phyloP scores from a whole-genome alignment of 1,139 yeast species.

The Zygosaccharomyces pseudobailii region DNA sequence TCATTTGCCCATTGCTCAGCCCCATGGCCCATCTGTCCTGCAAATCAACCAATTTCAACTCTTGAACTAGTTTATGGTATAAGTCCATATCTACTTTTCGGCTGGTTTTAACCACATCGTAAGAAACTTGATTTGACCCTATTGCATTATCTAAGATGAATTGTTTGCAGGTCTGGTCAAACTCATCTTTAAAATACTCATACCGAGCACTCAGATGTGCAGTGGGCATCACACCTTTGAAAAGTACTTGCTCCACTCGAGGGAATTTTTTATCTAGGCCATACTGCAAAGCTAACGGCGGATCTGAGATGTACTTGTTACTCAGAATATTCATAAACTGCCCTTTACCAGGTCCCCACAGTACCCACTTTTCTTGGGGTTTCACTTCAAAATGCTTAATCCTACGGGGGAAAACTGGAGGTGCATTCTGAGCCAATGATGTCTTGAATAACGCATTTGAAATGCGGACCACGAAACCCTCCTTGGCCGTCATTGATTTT shows the following conservation, averaged over 20 bases:
- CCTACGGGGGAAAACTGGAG: slow-evolving; percentile 26
- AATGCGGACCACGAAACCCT: slow-evolving; percentile 16
- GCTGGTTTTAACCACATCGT: slow-evolving; percentile 27
- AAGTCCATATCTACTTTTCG: slow-evolving; percentile 33
- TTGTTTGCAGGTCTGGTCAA: slow-evolving; percentile 66
- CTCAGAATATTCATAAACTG: slow-evolving; percentile 26
- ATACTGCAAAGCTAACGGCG: slow-evolving; percentile 25
- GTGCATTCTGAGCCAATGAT: slow-evolving; percentile 22
- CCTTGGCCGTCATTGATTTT: not conserved
- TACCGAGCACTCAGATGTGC: slow-evolving; percentile 86
- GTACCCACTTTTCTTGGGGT: slow-evolving; percentile 30
- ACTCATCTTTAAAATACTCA: slow-evolving; percentile 78
- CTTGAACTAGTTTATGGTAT: slow-evolving; percentile 43
- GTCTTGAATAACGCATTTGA: slow-evolving; percentile 27
- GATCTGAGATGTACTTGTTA: slow-evolving; percentile 27
- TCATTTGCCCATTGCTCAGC: slow-evolving; percentile 86
- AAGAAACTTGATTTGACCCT: slow-evolving; percentile 28
- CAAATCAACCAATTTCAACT: slow-evolving; percentile 53
- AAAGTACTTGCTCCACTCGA: slow-evolving; percentile 45
- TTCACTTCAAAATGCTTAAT: slow-evolving; percentile 30
- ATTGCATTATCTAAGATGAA: slow-evolving; percentile 45
- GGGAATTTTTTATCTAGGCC: slow-evolving; percentile 13
- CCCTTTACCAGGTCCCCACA: slow-evolving; percentile 33
- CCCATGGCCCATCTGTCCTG: slow-evolving; percentile 77
- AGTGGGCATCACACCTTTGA: slow-evolving; percentile 59